Evolutionary conservation across 1,139 yeast genomes (phyloP), one percentile per base, ranked within the genome.

Genomic region (Zygoascus sp.): DNA sequence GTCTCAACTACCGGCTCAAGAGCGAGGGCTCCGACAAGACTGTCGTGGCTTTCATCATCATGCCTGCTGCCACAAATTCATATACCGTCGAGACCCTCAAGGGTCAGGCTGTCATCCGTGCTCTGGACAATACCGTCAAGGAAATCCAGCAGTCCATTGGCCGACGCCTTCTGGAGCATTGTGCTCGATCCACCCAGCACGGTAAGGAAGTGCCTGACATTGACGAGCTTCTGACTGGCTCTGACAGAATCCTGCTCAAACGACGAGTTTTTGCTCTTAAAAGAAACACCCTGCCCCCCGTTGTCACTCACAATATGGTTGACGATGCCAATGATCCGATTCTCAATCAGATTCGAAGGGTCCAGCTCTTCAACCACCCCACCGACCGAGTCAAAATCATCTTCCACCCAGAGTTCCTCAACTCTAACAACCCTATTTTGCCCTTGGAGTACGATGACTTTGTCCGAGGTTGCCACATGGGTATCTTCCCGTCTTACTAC

Each of bases 401-500:
- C 54, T 92, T 92, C 83, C 98, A 92, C 66, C 98, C 98, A 0
- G 98, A 92, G 68, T 92, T 92, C 65, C 76, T 92, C 61, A 92
- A 88, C 69, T 87, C 96, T 44, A 90, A 89, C 67, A 92, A 92
- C 68, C 97, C 98, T 44, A 85, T 92, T 54, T 74, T 92, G 61
- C 85, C 96, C 13, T 73, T 92, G 53, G 98, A 92, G 67, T 92
- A 92, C 65, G 98, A 92, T 62, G 98, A 92, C 65, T 92, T 92
- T 68, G 98, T 92, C 32, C 80, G 98, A 60, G 98, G 98, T 52
- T 90, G 97, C 67, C 97, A 92, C 68, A 74, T 92, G 70, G 98
- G 98, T 65, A 96, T 92, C 45, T 92, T 92, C 82, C 98, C 98
- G 44, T 88, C 97, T 0, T 92, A 92, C 69, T 92, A 92, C 63